A percentile compares a stretch with the other conserved stretches of the same genome.
Conservation (phyloP, 345 rosid genomes). For the Odontarrhena argentea region DNA sequence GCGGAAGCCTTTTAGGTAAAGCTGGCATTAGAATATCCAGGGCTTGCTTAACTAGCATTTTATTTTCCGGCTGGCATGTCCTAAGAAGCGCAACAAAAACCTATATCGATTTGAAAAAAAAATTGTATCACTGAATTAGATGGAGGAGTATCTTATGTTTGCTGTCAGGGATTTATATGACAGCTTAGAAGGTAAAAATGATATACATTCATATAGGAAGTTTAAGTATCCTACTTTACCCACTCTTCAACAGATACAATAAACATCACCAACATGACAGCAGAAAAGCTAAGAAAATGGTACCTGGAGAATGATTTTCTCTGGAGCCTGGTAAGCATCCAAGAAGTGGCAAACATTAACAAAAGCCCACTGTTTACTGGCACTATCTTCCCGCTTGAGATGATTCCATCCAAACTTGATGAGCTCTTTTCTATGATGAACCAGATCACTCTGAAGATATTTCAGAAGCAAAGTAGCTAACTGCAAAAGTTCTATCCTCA, state of each 20-base stretch:
- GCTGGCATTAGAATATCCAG: slow-evolving; percentile 98
- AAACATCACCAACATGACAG: slow-evolving; percentile 15
- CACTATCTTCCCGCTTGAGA: slow-evolving; percentile 98
- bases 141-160: slow-evolving; percentile 7
- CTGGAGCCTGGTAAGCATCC: slow-evolving; percentile 99
- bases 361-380: slow-evolving; percentile 99
- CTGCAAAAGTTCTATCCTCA: slow-evolving; percentile 98
- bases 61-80: slow-evolving; percentile 96
- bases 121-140: slow-evolving; percentile 8
- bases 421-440: slow-evolving; percentile 93
- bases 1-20: slow-evolving; percentile 86
- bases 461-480: slow-evolving; percentile 96
- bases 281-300: slow-evolving; percentile 7
- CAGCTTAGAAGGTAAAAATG: slow-evolving; percentile 4
- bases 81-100: slow-evolving; percentile 98
- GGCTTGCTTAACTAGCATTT: slow-evolving; percentile 96
- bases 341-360: slow-evolving; percentile 98
- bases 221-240: slow-evolving; percentile 15
- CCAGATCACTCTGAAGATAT: slow-evolving; percentile 88
- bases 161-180: slow-evolving; percentile 16
- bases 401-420: slow-evolving; percentile 99
- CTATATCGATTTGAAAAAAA: slow-evolving; percentile 49
- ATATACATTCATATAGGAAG: slow-evolving; percentile 1
- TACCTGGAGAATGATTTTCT: slow-evolving; percentile 98
- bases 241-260: slow-evolving; percentile 21